Evolutionary conservation across 495 filamentous ascomycete species (phyloP).

Genomic region (Amniculicola lignicola): DNA sequence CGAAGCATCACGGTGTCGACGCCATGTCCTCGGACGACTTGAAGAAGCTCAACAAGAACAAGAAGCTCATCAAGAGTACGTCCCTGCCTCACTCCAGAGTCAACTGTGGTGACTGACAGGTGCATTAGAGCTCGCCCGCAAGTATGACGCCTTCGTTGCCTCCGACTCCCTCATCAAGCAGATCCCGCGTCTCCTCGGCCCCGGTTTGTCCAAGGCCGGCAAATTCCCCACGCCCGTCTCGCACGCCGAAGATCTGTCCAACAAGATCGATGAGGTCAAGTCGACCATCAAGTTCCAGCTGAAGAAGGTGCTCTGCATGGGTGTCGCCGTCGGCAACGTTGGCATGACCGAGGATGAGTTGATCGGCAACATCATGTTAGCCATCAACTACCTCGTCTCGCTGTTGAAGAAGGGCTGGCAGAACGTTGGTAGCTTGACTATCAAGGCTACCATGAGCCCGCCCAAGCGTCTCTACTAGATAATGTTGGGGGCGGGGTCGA

Average conservation of each 20-base stretch:
- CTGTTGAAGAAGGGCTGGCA: conserved; percentile 99
- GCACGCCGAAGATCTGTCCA: conserved; percentile 85
- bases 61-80: conserved; percentile 96
- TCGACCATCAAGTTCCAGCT: conserved; percentile 99
- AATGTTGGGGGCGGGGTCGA: too few species aligned
- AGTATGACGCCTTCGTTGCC: conserved; percentile 98
- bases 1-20: conserved; percentile 95
- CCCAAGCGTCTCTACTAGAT: conserved; percentile 95
- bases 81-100: too few species aligned
- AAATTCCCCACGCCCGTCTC: conserved; percentile 99
- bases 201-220: conserved; percentile 60
- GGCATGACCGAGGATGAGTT: conserved; percentile 95
- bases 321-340: conserved; percentile 97
- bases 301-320: conserved; percentile 99
- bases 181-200: conserved; percentile 97
- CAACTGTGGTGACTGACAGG: conserved; percentile 1
- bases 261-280: conserved; percentile 98
- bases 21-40: conserved; percentile 97
- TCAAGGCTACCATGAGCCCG: conserved; percentile 99
- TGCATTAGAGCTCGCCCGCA: conserved; percentile 78
- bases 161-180: conserved; percentile 97
- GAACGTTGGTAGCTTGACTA: conserved; percentile 97
- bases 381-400: conserved; percentile 99
- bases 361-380: conserved; percentile 92
- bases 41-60: conserved; percentile 99